Evolutionary conservation across 2,329 filamentous ascomycete genomes (phyloP), one percentile per base, ranked within the genome.

Genomic region (Annulohypoxylon truncatum): DNA sequence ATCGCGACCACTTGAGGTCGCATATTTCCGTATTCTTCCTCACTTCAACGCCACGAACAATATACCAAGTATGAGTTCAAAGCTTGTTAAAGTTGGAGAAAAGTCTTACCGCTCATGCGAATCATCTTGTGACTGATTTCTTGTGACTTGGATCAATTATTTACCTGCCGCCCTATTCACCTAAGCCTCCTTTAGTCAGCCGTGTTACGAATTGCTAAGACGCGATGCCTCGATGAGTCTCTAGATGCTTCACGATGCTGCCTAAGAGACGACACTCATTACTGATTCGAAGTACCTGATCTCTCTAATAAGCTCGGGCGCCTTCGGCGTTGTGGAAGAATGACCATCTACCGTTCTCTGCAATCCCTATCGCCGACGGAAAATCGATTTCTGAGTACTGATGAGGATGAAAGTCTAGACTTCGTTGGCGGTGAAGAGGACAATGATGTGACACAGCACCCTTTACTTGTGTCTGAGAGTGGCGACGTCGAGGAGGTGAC

Each of bases 291-390:
- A 44, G 24, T 38, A 15, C 31, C 35, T 26, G 12, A 29, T 24
- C 9, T 22, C 20, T 48, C 18, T 20, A 20, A 38, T 48, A 20
- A 33, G 2, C n/a, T 58, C 47, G 46, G 55, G n/a, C 6, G 48
- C 50, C 40, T 35, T 63, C 57, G 50, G 57, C 12, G 42, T 52
- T 51, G 38, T 26, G n/a, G 29, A 51, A 59, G 60, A 26, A 68
- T 70, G 67, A 55, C 46, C 20, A 46, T 26, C 28, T 47, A 66
- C 18, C 51, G n/a, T 24, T 18, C 54, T 26, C 22, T 35, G 42
- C 47, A 64, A 47, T 13, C 47, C 53, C 54, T 66, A 66, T 68
- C 61, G 18, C 67, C 57, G 61, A 66, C 56, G 55, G 44, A 26
- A 42, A 57, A n/a, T 40, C 54, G 12, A 20, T 40, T 20, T 12